Percentiles rank a stretch among this genome's conserved stretches.
These are phyloP conservation scores for Dichotomopilus funicola DNA, from an alignment of 2,329 filamentous ascomycete genomes.

Conservation along the genomic window DNA sequence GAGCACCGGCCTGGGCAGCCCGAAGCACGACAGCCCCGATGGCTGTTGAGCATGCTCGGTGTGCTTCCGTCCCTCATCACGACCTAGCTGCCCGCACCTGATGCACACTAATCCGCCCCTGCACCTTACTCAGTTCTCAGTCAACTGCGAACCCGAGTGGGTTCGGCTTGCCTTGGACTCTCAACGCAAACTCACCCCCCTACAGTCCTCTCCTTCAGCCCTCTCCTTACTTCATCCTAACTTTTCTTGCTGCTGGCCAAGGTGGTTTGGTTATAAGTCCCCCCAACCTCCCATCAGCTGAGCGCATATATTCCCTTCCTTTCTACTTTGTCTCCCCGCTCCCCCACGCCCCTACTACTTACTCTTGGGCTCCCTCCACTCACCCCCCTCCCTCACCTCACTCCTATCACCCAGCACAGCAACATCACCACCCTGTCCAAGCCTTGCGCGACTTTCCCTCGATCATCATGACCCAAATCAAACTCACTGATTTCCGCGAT, in stretches of 20 bases:
- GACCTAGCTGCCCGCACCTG: not conserved
- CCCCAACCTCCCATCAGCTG: too few relatives aligned
- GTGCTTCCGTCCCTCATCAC: not conserved
- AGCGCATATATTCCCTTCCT: too few relatives aligned
- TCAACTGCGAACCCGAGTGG: not conserved
- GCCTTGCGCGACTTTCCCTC: not conserved
- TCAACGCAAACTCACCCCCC: not conserved
- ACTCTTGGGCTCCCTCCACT: too few relatives aligned
- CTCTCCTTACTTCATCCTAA: too few relatives aligned
- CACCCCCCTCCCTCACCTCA: too few relatives aligned
- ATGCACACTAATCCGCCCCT: constrained; percentile 1
- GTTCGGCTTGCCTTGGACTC: not conserved
- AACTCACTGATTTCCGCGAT: constrained; percentile 18
- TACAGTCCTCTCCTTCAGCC: not conserved
- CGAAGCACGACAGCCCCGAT: not conserved
- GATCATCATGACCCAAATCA: constrained; percentile 20
- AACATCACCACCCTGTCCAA: not conserved
- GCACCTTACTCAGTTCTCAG: constrained; percentile 3
- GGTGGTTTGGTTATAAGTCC: too few relatives aligned
- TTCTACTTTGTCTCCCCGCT: too few relatives aligned
- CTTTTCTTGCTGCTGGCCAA: too few relatives aligned
- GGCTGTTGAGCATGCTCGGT: not conserved
- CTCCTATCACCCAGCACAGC: too few relatives aligned
- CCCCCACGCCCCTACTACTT: too few relatives aligned
- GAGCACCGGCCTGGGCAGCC: not conserved